These are phyloP conservation scores for Alternaria sp. DNA, from an alignment of 2,329 filamentous ascomycete genomes.

Conservation along the genomic window DNA sequence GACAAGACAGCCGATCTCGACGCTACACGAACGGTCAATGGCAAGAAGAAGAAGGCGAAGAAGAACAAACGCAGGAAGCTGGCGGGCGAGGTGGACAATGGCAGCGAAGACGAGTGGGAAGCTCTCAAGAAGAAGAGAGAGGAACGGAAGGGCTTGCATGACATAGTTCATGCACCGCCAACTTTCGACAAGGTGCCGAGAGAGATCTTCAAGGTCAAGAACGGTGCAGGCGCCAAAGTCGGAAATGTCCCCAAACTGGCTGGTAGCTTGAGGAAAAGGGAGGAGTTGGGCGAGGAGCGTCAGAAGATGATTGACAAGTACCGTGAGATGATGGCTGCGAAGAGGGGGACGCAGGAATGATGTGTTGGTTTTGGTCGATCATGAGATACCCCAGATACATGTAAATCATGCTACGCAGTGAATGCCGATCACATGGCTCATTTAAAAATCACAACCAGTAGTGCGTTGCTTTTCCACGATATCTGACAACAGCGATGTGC, in stretches of 20 bases:
- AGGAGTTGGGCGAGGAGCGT: constrained; percentile 73
- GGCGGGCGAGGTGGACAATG: constrained; percentile 57
- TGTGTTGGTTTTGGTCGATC: not conserved
- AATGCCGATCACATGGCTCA: not conserved
- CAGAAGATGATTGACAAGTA: constrained; percentile 76
- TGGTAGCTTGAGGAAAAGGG: constrained; percentile 74
- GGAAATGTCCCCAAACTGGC: constrained; percentile 71
- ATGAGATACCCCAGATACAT: not conserved
- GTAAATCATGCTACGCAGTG: accelerated
- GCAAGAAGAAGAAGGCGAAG: constrained; percentile 58
- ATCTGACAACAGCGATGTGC: not conserved
- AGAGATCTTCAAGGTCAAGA: constrained; percentile 69
- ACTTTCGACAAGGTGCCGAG: constrained; percentile 67
- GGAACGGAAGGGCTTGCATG: constrained; percentile 63
- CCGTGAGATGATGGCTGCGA: constrained; percentile 67
- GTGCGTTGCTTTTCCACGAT: not conserved
- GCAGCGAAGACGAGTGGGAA: constrained; percentile 79
- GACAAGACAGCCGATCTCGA: constrained; percentile 69
- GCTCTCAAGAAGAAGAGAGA: constrained; percentile 64
- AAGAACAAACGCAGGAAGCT: constrained; percentile 59
- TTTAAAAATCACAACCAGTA: not conserved
- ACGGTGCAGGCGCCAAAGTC: constrained; percentile 70
- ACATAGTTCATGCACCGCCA: constrained; percentile 78
- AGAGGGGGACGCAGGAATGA: constrained; percentile 17
- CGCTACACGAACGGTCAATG: constrained; percentile 50